Percentiles rank a stretch among this genome's conserved stretches.
These are phyloP conservation scores for Psidium friedrichsthalianum DNA, from an alignment of 345 rosid genomes.

Conservation along the genomic window DNA sequence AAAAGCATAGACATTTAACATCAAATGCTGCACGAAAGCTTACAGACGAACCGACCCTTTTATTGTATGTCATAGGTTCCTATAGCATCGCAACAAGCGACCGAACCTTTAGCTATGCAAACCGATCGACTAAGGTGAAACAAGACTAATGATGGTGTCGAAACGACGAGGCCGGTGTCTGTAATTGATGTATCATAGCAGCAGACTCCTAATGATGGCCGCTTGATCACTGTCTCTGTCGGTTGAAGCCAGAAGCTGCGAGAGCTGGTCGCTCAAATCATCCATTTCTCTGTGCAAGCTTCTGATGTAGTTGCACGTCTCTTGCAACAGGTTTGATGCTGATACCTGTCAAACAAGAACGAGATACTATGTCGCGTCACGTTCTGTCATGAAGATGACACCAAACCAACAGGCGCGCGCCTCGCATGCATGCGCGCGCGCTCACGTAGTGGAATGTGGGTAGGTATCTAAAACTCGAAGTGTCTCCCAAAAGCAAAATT, in stretches of 20 bases:
- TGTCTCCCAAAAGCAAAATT: background rate
- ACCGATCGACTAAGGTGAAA: background rate
- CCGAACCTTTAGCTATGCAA: background rate
- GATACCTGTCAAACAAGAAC: constrained; percentile 31
- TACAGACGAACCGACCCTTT: background rate
- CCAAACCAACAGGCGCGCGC: background rate
- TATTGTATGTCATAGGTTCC: background rate
- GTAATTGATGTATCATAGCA: constrained; percentile 14
- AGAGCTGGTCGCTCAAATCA: constrained; percentile 67
- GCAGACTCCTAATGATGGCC: constrained; percentile 79
- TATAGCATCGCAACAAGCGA: background rate
- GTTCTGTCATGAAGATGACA: background rate
- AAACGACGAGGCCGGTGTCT: background rate
- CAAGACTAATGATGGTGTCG: background rate
- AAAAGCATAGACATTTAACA: background rate
- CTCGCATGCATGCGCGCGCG: background rate
- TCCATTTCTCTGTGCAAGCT: constrained; percentile 66
- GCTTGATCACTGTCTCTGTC: constrained; percentile 65
- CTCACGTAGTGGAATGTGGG: background rate
- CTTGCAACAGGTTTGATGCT: constrained; percentile 69
- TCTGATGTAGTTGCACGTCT: constrained; percentile 77
- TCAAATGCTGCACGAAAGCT: background rate
- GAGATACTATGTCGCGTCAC: background rate
- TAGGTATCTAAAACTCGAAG: background rate
- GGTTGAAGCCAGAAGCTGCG: constrained; percentile 60